phyloP scores from a whole-genome alignment of 371 early-diverging fungal genomes.

The Mucor lusitanicus region DNA sequence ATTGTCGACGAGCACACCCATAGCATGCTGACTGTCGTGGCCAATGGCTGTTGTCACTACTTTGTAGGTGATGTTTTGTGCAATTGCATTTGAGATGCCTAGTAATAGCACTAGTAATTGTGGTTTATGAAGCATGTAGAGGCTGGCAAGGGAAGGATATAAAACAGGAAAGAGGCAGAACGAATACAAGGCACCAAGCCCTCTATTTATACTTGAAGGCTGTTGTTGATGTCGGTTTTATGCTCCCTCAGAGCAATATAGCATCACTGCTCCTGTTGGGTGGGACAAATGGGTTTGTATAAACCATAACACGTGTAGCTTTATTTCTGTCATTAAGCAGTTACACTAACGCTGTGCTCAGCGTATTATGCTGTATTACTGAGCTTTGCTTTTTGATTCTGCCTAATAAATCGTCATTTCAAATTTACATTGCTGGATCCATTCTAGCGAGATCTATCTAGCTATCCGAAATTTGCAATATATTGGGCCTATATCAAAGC shows the following conservation, averaged over 20 bases:
- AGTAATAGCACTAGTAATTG: not conserved
- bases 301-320: not conserved
- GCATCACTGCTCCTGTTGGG: not conserved
- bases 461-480: not conserved
- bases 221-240: not conserved
- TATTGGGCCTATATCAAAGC: not conserved
- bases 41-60: not conserved
- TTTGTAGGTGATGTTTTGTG: not conserved
- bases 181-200: not conserved
- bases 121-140: not conserved
- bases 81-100: slow-evolving; percentile 1
- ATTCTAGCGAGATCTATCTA: not conserved
- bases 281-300: not conserved
- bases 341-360: not conserved
- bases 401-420: not conserved
- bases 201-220: not conserved
- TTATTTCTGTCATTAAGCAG: not conserved
- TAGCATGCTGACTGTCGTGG: not conserved
- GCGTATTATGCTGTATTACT: not conserved
- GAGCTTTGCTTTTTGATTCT: not conserved
- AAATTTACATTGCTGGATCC: not conserved
- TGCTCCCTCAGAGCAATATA: not conserved
- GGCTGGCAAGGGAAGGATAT: not conserved
- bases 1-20: not conserved
- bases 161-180: not conserved